Evolutionary conservation across 2,329 filamentous ascomycete genomes (phyloP).

Genomic region (Leptographium lundbergii): DNA sequence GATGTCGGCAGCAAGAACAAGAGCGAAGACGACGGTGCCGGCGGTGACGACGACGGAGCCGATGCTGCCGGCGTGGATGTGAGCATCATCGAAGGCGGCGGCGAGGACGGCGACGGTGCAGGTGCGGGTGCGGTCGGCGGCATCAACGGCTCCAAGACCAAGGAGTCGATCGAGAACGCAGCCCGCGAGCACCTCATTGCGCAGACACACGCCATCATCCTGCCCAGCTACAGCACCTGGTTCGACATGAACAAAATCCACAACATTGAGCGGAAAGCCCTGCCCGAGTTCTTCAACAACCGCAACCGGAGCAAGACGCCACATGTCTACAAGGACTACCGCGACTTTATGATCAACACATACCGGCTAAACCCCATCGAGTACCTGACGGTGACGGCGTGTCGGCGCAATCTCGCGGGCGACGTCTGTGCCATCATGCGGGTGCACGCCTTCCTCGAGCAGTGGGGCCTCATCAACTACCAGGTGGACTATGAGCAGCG

Average conservation of each 20-base stretch:
- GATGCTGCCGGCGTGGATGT: background rate
- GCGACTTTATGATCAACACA: constrained; percentile 99
- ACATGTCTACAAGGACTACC: constrained; percentile 95
- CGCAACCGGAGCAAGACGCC: constrained; percentile 97
- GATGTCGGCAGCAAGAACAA: constrained; percentile 6
- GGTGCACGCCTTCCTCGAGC: constrained; percentile 92
- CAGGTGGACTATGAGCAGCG: constrained; percentile 95
- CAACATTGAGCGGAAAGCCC: constrained; percentile 80
- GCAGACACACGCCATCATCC: constrained; percentile 89
- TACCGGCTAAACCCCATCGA: constrained; percentile 92
- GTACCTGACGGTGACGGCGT: constrained; percentile 94
- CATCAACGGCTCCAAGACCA: constrained; percentile 50
- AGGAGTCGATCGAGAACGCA: constrained; percentile 69
- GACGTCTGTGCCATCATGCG: constrained; percentile 99
- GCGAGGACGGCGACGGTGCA: constrained; percentile 17
- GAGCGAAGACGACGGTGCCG: background rate
- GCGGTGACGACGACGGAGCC: background rate
- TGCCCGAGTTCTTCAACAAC: constrained; percentile 97
- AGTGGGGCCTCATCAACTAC: constrained; percentile 98
- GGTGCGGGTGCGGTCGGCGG: constrained; percentile 22
- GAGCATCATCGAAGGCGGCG: constrained; percentile 27
- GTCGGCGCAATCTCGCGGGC: constrained; percentile 83
- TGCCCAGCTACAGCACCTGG: constrained; percentile 97
- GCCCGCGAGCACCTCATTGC: constrained; percentile 85
- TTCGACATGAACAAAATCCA: constrained; percentile 96